A percentile compares a stretch with the other conserved stretches of the same genome.
Conservation (phyloP, 805 yeast species). For the baker's yeast (Saccharomyces cerevisiae) region DNA sequence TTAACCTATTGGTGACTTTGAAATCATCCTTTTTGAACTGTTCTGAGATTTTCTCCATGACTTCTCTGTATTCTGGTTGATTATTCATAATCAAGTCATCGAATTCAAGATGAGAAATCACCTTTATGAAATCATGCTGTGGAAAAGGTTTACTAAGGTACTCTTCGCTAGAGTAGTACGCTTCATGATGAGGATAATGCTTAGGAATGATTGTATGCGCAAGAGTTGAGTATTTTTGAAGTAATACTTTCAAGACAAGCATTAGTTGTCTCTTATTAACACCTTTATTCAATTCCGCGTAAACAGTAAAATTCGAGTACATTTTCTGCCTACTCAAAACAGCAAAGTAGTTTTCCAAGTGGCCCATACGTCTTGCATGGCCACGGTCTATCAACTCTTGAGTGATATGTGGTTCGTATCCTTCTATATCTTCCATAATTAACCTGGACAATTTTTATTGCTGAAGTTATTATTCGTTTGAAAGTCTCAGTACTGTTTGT, state of each 20-base stretch:
- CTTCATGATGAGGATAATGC: conserved; percentile 9
- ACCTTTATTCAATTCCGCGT: conserved; percentile 12
- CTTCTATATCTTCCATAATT: conserved; percentile 1
- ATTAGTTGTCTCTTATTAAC: conserved; percentile 6
- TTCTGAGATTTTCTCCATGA: conserved; percentile 3
- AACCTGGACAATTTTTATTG: background rate
- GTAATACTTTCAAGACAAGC: conserved; percentile 12
- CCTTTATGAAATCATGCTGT: conserved; percentile 18
- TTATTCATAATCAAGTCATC: conserved; percentile 18
- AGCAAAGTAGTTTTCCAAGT: conserved; percentile 23
- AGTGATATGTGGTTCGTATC: conserved; percentile 5
- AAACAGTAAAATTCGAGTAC: conserved; percentile 18
- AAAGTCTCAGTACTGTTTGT: background rate
- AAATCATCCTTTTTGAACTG: conserved; percentile 11
- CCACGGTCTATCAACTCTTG: conserved; percentile 14
- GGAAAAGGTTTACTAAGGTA: conserved; percentile 16
- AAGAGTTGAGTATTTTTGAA: conserved; percentile 17
- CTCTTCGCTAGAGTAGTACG: conserved; percentile 15
- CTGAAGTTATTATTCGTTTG: background rate
- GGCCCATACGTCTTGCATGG: conserved; percentile 27
- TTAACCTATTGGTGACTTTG: conserved; percentile 6
- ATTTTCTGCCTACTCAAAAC: conserved; percentile 18
- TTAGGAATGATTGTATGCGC: conserved; percentile 15
- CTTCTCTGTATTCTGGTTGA: conserved; percentile 13
- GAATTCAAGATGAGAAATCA: conserved; percentile 10